Evolutionary conservation across 805 yeast species (phyloP).

Genomic region (Peterozyma toletana): DNA sequence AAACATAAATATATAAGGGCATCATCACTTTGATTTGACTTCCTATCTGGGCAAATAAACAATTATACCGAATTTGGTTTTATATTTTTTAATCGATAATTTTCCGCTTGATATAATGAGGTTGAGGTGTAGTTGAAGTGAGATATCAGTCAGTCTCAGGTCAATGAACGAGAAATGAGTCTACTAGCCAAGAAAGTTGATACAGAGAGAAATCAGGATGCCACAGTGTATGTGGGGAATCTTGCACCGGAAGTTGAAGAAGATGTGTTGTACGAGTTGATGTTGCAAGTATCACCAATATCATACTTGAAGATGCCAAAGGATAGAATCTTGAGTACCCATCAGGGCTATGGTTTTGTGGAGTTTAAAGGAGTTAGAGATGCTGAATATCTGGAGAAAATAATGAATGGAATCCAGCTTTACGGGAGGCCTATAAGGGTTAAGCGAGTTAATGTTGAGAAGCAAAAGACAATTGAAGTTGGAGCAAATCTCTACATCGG

Average conservation of each 20-base stretch:
- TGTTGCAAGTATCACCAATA: constrained; percentile 81
- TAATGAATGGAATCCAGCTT: constrained; percentile 54
- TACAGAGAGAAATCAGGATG: constrained; percentile 43
- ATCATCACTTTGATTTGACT: no score
- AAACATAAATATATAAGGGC: no score
- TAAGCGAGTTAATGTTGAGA: constrained; percentile 23
- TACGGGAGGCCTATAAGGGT: constrained; percentile 57
- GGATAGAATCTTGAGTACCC: constrained; percentile 61
- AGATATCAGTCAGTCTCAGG: no score
- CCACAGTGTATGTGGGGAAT: constrained; percentile 75
- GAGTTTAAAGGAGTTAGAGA: constrained; percentile 57
- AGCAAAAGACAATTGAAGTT: constrained; percentile 16
- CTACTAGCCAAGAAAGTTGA: not conserved
- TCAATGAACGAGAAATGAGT: no score
- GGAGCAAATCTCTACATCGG: constrained; percentile 51
- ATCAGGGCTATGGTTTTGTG: constrained; percentile 87
- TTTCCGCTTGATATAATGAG: no score
- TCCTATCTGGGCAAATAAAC: no score
- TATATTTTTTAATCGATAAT: no score
- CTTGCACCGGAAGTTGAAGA: constrained; percentile 73
- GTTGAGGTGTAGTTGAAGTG: no score
- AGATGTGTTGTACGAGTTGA: constrained; percentile 67
- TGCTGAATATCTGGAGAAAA: constrained; percentile 58
- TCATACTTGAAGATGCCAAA: constrained; percentile 66
- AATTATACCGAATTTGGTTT: no score